phyloP scores from a whole-genome alignment of 2,329 filamentous ascomycete species.

The Aspergillus sp. region DNA sequence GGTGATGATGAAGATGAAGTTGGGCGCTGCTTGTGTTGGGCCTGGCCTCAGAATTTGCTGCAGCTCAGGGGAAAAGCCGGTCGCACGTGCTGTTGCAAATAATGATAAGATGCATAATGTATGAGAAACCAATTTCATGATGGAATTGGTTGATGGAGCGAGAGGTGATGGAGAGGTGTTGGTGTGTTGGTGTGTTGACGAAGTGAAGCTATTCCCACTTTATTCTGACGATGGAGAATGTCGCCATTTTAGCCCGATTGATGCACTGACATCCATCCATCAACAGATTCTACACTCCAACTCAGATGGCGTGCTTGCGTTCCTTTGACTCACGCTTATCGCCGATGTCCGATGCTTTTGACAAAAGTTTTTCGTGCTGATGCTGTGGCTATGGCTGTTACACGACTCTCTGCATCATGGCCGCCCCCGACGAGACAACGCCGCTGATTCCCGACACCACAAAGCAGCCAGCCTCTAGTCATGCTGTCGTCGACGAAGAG shows the following conservation, averaged over 20 bases:
- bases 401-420: background rate
- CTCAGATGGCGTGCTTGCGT: background rate
- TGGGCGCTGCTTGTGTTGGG: constrained; percentile 35
- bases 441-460: background rate
- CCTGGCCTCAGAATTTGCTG: background rate
- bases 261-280: too few species aligned
- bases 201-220: too few species aligned
- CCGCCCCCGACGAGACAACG: constrained; percentile 3
- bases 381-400: background rate
- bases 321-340: background rate
- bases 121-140: background rate
- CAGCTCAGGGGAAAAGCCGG: background rate
- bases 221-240: background rate
- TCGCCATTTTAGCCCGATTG: constrained; percentile 11
- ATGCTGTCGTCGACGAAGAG: background rate
- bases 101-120: background rate
- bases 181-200: too few species aligned
- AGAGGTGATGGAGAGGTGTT: background rate
- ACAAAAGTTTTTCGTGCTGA: background rate
- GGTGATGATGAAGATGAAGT: constrained; percentile 67
- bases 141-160: background rate
- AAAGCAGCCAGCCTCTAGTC: background rate
- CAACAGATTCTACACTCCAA: too few species aligned
- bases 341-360: background rate
- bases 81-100: background rate